Evolutionary conservation across 257 asterid species (phyloP).

Genomic region (Paraleonurus japonicus): DNA sequence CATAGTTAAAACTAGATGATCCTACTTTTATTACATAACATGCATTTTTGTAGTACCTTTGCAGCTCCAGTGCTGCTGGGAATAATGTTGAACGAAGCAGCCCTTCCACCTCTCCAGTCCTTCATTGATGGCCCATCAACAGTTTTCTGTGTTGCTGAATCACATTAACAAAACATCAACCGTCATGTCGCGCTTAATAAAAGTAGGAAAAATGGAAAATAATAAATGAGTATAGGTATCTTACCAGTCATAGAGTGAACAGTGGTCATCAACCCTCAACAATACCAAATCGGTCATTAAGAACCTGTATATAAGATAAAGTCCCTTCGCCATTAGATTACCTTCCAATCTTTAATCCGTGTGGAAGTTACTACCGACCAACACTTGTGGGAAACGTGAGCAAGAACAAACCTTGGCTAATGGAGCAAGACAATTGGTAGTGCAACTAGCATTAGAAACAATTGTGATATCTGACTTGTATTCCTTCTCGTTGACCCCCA

Average conservation of each 20-base stretch:
- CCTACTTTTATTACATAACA: slow-evolving; percentile 1
- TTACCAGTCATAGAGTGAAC: slow-evolving; percentile 63
- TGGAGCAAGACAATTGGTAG: slow-evolving; percentile 94
- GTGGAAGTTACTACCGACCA: not conserved
- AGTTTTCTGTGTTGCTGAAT: slow-evolving; percentile 51
- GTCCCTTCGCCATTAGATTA: not conserved
- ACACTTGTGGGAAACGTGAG: not conserved
- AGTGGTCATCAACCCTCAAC: slow-evolving; percentile 76
- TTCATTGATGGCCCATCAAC: slow-evolving; percentile 56
- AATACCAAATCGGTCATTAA: slow-evolving; percentile 79
- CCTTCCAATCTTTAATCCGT: not conserved
- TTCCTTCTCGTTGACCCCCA: slow-evolving; percentile 92
- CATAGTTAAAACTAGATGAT: not conserved
- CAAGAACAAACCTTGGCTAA: slow-evolving; percentile 64
- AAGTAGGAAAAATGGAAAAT: not conserved
- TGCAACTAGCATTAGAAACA: slow-evolving; percentile 93
- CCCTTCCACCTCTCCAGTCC: slow-evolving; percentile 58
- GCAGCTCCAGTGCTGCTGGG: slow-evolving; percentile 56
- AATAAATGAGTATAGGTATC: not conserved
- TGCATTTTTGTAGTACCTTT: slow-evolving; percentile 29
- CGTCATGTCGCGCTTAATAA: not conserved
- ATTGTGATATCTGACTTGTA: slow-evolving; percentile 68
- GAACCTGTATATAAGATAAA: slow-evolving; percentile 53
- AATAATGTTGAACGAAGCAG: slow-evolving; percentile 46
- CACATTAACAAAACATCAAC: slow-evolving; percentile 6